Evolutionary conservation across 2,329 filamentous ascomycete species (phyloP), one percentile per base, ranked within the genome.

Genomic region (Byssothecium circinans): DNA sequence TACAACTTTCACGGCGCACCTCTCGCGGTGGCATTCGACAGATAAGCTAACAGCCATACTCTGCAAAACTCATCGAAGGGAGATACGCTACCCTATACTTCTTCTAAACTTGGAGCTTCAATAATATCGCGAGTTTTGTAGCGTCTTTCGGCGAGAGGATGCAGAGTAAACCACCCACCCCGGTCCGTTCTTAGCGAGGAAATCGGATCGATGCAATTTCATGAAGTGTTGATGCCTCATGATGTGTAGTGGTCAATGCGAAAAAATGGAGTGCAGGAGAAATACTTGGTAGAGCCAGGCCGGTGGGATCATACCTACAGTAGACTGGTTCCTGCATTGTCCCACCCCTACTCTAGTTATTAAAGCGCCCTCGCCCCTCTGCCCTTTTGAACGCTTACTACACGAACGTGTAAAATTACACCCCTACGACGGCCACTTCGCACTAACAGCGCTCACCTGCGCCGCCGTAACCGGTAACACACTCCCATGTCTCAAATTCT

Each of bases 401-500:
- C 23, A 5, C 23, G 23, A 6, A 25, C 23, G 23, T 25, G 10
- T 25, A n/a, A 27, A 6, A 27, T 12, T n/a, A 7, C 29, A 32
- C 7, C 29, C 14, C 29, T 32, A 36, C 8, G 34, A 8, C 5
- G 51, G 47, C 63, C 63, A 69, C 47, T 55, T 65, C 18, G 48
- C 50, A 18, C 47, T 57, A 50, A 81, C 53, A 4, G 75, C 74
- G 47, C 73, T 63, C 38, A 76, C 76, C 37, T 74, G 52, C 8
- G 64, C 69, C 62, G 71, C 61, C 40, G 74, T 77, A 3, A 81
- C 62, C 0, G 78, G 73, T 53, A 81, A 52, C 18, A 81, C 75
- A 47, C 75, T 76, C 8, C 79, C 79, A 64, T 82, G 79, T 50
- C 79, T 75, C 56, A 81, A 49, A 25, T 75, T 74, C 38, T 55